Evolutionary conservation across 345 rosid species (phyloP).

Genomic region (Abelmoschus esculentus): DNA sequence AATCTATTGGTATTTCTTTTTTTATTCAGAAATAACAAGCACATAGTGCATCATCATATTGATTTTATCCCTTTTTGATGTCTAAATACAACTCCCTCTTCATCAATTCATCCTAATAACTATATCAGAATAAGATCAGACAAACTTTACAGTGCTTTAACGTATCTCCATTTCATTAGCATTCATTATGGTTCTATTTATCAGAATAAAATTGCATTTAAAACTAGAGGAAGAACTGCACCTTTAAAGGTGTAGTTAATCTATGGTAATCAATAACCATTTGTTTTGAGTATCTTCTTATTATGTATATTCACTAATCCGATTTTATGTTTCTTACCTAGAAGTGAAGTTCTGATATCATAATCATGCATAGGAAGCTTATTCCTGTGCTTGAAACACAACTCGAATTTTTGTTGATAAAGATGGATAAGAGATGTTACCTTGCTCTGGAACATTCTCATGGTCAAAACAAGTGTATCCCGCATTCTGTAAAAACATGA

Average conservation of each 20-base stretch:
- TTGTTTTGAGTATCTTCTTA: not conserved
- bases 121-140: not conserved
- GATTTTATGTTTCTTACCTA: not conserved
- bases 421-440: conserved; percentile 20
- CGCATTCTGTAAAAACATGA: conserved; percentile 37
- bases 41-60: not conserved
- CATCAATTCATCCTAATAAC: not conserved
- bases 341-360: not conserved
- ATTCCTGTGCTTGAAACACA: not conserved
- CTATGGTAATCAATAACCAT: too few species aligned
- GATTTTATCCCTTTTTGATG: not conserved
- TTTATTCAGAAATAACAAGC: not conserved
- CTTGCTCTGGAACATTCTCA: conserved; percentile 72
- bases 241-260: not conserved
- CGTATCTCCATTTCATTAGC: not conserved
- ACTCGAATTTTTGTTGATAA: not conserved
- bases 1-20: not conserved
- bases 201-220: not conserved
- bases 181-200: not conserved
- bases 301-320: not conserved
- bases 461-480: conserved; percentile 58
- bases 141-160: not conserved
- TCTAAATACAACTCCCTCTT: too few species aligned
- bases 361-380: not conserved
- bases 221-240: not conserved